phyloP scores from a whole-genome alignment of 2,329 filamentous ascomycete species.

The Cryphonectria carpinicola region DNA sequence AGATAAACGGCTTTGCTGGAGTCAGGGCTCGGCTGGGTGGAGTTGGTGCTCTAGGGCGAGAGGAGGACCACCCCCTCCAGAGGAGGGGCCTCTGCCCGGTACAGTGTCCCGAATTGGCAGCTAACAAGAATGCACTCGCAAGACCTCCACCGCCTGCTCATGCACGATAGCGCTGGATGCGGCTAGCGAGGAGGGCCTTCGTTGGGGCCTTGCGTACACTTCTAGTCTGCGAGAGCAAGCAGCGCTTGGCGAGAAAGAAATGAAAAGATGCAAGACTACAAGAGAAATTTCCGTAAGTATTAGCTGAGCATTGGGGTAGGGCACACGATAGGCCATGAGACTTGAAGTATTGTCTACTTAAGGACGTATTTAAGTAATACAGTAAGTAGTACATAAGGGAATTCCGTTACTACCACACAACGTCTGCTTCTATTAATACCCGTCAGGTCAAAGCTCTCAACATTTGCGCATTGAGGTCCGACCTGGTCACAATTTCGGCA shows the following conservation, averaged over 20 bases:
- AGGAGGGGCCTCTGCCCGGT: not conserved
- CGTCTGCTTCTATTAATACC: not conserved
- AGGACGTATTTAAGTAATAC: not conserved
- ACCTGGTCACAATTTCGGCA: not conserved
- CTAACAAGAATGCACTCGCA: not conserved
- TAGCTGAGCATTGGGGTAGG: too few species aligned
- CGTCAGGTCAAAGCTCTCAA: not conserved
- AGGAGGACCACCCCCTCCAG: not conserved
- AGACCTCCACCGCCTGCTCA: not conserved
- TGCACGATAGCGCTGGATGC: not conserved
- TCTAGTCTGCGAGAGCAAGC: not conserved
- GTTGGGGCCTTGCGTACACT: not conserved
- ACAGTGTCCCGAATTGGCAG: not conserved
- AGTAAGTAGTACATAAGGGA: not conserved
- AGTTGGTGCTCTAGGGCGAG: not conserved
- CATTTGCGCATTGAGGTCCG: not conserved
- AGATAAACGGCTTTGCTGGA: not conserved
- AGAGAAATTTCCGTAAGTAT: not conserved
- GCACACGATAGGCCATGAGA: not conserved
- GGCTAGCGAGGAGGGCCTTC: not conserved
- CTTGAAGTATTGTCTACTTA: too few species aligned
- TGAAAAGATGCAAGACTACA: not conserved
- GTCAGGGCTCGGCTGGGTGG: not conserved
- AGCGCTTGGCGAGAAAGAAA: not conserved
- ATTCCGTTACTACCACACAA: not conserved